Percentiles rank a stretch among this genome's conserved stretches.
These are phyloP conservation scores for Elaphomyces granulatus DNA, from an alignment of 495 filamentous ascomycete genomes.

Conservation along the genomic window DNA sequence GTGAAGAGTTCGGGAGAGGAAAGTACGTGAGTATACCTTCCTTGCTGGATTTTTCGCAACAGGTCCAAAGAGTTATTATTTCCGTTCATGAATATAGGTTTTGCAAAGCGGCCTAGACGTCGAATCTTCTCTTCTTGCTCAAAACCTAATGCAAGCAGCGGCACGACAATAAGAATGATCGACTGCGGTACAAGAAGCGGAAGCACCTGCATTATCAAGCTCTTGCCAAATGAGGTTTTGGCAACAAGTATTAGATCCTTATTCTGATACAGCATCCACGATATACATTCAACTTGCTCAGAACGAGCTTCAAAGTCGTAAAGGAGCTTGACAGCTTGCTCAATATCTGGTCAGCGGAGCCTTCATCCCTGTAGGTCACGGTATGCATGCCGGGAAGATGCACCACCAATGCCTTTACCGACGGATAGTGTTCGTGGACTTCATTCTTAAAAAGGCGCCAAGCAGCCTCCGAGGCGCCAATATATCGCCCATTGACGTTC, in stretches of 20 bases:
- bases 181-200: neutral
- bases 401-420: too few relatives aligned
- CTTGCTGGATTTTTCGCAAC: neutral
- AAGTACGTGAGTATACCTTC: neutral
- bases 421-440: too few relatives aligned
- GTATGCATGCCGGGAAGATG: too few relatives aligned
- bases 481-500: too few relatives aligned
- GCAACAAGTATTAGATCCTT: neutral
- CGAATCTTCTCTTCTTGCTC: neutral
- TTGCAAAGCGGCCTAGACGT: slow-evolving; percentile 8
- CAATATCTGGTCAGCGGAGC: too few relatives aligned
- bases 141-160: neutral
- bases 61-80: neutral
- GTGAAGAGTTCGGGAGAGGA: neutral
- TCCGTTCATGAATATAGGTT: neutral
- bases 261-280: neutral
- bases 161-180: neutral
- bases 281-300: neutral
- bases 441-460: too few relatives aligned
- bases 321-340: neutral
- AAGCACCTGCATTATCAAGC: neutral
- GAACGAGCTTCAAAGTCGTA: neutral
- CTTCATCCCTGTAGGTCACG: too few relatives aligned
- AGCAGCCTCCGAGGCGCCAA: too few relatives aligned
- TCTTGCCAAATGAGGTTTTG: neutral